Percentiles rank a stretch among this genome's conserved stretches.
phyloP scores from a whole-genome alignment of 169 alveolate genomes.

The Eimeria tenella region DNA sequence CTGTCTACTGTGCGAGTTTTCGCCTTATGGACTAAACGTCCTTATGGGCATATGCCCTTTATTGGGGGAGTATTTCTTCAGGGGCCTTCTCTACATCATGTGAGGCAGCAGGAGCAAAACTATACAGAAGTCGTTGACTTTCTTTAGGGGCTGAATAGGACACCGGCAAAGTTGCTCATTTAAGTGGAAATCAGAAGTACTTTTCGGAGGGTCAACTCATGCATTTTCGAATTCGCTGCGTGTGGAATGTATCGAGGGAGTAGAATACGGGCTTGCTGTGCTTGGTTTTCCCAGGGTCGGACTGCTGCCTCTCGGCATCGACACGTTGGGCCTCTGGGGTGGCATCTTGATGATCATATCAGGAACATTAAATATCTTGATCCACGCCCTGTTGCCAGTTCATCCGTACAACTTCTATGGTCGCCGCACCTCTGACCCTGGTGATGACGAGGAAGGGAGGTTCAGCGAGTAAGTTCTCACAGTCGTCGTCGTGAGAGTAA shows the following conservation, averaged over 20 bases:
- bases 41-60: constrained; percentile 77
- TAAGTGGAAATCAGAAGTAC: too few relatives aligned
- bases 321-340: constrained; percentile 65
- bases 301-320: constrained; percentile 74
- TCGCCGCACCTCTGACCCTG: constrained; percentile 61
- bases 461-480: constrained; percentile 44
- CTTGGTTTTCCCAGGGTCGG: constrained; percentile 54
- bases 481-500: not conserved
- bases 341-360: constrained; percentile 63
- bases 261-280: too few relatives aligned
- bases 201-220: too few relatives aligned
- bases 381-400: constrained; percentile 67
- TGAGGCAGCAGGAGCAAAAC: not conserved
- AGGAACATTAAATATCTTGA: constrained; percentile 53
- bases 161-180: too few relatives aligned
- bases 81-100: constrained; percentile 73
- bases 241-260: too few relatives aligned
- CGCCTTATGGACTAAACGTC: constrained; percentile 77
- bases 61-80: constrained; percentile 75
- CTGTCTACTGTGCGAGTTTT: constrained; percentile 69
- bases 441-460: constrained; percentile 52
- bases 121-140: not conserved
- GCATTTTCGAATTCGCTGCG: too few relatives aligned
- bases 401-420: constrained; percentile 65
- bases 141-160: not conserved